Evolutionary conservation across 2,329 filamentous ascomycete genomes (phyloP), one percentile per base, ranked within the genome.

Genomic region (Beauveria australis): DNA sequence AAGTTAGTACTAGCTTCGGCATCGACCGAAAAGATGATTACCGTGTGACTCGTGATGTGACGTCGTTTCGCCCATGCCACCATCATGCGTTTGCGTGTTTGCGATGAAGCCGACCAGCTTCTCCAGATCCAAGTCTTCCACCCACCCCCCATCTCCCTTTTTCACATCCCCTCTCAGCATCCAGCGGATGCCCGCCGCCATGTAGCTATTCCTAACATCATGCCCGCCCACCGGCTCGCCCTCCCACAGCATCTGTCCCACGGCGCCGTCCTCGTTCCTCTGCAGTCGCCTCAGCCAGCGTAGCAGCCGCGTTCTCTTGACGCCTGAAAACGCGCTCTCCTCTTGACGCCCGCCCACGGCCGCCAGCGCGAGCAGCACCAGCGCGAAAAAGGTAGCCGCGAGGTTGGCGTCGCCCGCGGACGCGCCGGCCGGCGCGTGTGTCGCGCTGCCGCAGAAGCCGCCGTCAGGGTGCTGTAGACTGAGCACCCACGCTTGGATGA

Each of bases 121-220:
- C 43, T 87, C 81, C 3, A 93, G 81, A 70, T 96, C 77, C 62
- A 99, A 86, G 74, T 96, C 92, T 18, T 83, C 78, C 1, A 86
- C 79, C 67, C 77, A 83, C 2, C 79, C 79, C 10, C 79, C 76
- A 16, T 81, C 77, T 0, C 78, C 80, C 28, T 76, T 75, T 52
- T 69, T 63, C n/a, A 79, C 70, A 24, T 80, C 78, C 0, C 89
- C 91, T 46, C 87, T 79, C 49, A 99, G 73, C 60, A 96, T 89
- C 84, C 90, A 96, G 44, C 94, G 81, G 37, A 96, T 86, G 9
- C 86, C 86, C 19, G 89, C 84, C 3, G 90, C 92, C 69, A 92
- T 86, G 72, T 94, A 96, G 67, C 91, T 94, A 71, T 93, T 93
- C 60, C 94, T 81, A 76, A 92, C 88, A 73, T 99, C 94, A 60